Evolutionary conservation across 441 rosid species (phyloP), one percentile per base, ranked within the genome.

Genomic region (Raphanus hybrid): DNA sequence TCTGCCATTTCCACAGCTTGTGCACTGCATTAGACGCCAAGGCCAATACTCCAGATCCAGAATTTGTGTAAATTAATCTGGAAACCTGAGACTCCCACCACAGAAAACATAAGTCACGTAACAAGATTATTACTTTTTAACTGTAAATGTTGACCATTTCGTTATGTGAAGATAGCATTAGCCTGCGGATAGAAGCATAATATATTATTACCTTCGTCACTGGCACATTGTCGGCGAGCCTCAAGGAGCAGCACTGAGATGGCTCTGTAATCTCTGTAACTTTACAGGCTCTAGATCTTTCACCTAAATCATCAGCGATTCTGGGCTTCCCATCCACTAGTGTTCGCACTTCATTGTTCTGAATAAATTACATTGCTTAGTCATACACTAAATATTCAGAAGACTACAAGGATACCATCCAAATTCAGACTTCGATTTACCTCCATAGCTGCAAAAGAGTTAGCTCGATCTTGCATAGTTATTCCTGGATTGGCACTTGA

Each of bases 271-370:
- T 89, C 87, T 90, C 97, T 64, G 90, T 89, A 68, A 87, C 79
- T 81, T 92, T 93, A 93, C 96, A 90, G 68, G 84, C 86, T 82
- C 92, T 86, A 71, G 97, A 84, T 71, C 86, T 89, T 73, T 90
- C 97, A 18, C 76, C 29, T 2, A 89, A 77, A 77, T 92, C 96
- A 32, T 93, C 93, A 29, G 81, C 85, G 81, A 87, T 82, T 85
- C 90, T 88, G 43, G 96, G 93, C 84, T 93, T 90, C 61, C 84
- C 88, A 60, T 92, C 97, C 14, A 67, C 86, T 82, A 92, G 81
- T 71, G 70, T 84, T 74, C 87, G 88, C 71, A 73, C 78, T 58
- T 90, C 96, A 65, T 69, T 83, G 76, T 75, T 91, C 96, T 91
- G 79, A 76, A 81, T 27, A 74, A 41, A 0, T 20, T 39, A 74